Conservation (phyloP, 2,329 filamentous ascomycete genomes). For the Podosphaera leucotricha region DNA sequence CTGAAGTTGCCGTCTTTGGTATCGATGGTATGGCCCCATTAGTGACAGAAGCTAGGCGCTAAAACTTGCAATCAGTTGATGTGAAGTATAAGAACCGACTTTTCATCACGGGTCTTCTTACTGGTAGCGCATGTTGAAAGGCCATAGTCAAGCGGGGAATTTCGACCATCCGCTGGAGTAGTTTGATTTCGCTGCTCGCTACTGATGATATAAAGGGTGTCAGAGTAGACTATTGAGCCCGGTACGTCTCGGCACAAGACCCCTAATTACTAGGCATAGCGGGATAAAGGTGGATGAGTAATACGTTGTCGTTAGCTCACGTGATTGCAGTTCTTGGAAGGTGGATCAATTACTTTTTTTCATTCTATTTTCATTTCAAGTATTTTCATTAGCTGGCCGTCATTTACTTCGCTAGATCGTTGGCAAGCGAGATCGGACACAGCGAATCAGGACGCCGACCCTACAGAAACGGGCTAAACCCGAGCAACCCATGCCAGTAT, state of each 20-base stretch:
- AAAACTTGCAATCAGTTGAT: neutral
- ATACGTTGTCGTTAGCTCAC: no score
- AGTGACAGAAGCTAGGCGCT: neutral
- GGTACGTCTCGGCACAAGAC: neutral
- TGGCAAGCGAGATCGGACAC: no score
- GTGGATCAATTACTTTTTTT: neutral
- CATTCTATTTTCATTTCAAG: neutral
- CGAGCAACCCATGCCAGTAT: no score
- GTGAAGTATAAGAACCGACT: neutral
- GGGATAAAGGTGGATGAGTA: no score
- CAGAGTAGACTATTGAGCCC: neutral
- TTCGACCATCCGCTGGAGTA: neutral
- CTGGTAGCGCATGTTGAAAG: slow-evolving; percentile 11
- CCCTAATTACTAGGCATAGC: neutral
- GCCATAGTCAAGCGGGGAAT: slow-evolving; percentile 7
- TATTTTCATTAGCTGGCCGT: no score
- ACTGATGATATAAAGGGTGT: neutral
- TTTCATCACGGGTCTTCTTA: slow-evolving; percentile 3
- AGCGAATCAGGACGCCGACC: no score
- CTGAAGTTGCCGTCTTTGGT: neutral
- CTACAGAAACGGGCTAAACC: no score
- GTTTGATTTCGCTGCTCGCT: neutral
- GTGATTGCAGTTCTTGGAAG: no score
- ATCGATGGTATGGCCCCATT: neutral
- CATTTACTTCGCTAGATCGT: no score